Conservation (phyloP, 805 yeast genomes). For the Vanderwaltozyma polyspora region DNA sequence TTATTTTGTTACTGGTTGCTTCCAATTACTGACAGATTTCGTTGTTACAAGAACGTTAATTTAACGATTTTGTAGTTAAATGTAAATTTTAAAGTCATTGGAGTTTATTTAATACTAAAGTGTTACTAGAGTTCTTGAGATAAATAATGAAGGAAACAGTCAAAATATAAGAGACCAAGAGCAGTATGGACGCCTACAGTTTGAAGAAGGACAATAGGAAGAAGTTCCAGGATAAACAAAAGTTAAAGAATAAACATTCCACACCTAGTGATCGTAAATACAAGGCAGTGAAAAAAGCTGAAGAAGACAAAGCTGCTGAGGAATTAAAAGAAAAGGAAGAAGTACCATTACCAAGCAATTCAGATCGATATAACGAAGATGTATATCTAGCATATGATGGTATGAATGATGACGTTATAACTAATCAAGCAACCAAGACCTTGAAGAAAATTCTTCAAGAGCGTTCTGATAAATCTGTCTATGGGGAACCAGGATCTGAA, state of each 20-base stretch:
- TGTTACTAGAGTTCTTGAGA: too few relatives aligned
- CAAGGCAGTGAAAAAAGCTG: constrained; percentile 13
- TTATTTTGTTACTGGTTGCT: too few relatives aligned
- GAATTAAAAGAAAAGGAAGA: constrained; percentile 8
- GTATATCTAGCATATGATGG: constrained; percentile 6
- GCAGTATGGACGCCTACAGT: constrained; percentile 10
- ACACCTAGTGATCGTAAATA: constrained; percentile 30
- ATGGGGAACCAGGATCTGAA: not conserved
- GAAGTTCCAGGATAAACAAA: constrained; percentile 32
- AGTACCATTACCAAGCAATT: constrained; percentile 11
- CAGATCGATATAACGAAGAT: constrained; percentile 17
- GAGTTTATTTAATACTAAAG: too few relatives aligned
- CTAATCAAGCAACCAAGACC: constrained; percentile 7
- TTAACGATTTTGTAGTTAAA: too few relatives aligned
- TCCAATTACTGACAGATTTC: too few relatives aligned
- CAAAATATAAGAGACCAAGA: not conserved
- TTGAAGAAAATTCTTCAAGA: constrained; percentile 6
- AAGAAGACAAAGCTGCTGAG: constrained; percentile 15
- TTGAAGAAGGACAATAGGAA: constrained; percentile 32
- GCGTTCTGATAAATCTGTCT: constrained; percentile 2
- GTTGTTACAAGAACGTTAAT: too few relatives aligned
- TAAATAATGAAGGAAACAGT: not conserved
- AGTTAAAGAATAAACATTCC: constrained; percentile 29
- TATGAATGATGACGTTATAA: constrained; percentile 4
- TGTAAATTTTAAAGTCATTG: too few relatives aligned